Evolutionary conservation across 805 yeast species (phyloP).

Genomic region (Saturnispora ahearnii): DNA sequence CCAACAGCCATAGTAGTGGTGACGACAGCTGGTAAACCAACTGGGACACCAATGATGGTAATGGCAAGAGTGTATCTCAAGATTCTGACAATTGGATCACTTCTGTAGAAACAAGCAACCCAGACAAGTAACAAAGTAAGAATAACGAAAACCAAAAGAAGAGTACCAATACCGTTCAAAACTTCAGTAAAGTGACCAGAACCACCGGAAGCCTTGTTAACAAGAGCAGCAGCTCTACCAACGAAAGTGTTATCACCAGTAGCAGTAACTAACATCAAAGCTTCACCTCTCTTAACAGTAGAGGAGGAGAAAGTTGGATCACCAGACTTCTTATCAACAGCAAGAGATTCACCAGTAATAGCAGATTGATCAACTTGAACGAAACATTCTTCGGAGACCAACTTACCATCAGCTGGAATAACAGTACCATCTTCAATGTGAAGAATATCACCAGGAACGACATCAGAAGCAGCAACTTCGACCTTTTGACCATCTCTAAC

Average conservation of each 20-base stretch:
- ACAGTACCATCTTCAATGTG: too few relatives aligned
- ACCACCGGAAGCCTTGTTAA: conserved; percentile 89
- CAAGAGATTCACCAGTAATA: conserved; percentile 94
- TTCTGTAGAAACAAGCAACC: conserved; percentile 92
- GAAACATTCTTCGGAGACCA: too few relatives aligned
- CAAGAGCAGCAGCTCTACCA: conserved; percentile 96
- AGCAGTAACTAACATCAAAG: conserved; percentile 86
- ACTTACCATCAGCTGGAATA: too few relatives aligned
- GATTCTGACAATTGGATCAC: conserved; percentile 76
- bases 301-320: conserved; percentile 88
- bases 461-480: too few relatives aligned
- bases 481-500: conserved; percentile 9
- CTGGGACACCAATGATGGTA: conserved; percentile 97
- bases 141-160: conserved; percentile 80
- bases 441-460: too few relatives aligned
- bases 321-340: conserved; percentile 86
- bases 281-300: conserved; percentile 93
- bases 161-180: conserved; percentile 94
- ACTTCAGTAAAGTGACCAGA: conserved; percentile 96
- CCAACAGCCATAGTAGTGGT: conserved; percentile 99
- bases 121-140: conserved; percentile 81
- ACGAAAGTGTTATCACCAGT: conserved; percentile 94
- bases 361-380: conserved; percentile 90
- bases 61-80: conserved; percentile 89
- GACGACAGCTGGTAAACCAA: conserved; percentile 97